Conservation (phyloP, 176 grass and related monocot genomes). For the Ensete glaucum region DNA sequence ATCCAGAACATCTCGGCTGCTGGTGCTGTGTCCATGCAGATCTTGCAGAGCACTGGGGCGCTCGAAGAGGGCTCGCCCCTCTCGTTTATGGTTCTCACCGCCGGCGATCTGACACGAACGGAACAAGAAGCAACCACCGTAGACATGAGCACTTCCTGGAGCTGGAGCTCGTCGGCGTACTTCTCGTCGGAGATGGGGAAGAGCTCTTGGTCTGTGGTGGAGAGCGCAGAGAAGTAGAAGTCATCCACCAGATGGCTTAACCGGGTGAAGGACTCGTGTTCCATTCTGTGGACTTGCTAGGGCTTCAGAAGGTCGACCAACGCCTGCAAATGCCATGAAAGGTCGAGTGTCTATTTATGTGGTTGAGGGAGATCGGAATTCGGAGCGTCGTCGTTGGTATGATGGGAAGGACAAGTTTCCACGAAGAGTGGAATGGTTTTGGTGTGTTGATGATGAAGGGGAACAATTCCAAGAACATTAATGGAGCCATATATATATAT, state of each 20-base stretch:
- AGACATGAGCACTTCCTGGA: slow-evolving; percentile 51
- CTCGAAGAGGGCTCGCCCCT: not conserved
- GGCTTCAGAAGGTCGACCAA: too few relatives aligned
- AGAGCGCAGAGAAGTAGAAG: slow-evolving; percentile 46
- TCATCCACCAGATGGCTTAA: slow-evolving; percentile 26
- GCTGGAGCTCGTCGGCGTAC: slow-evolving; percentile 46
- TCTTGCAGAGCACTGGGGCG: slow-evolving; percentile 31
- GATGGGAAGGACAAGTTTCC: too few relatives aligned
- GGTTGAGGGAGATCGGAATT: too few relatives aligned
- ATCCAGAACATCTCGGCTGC: slow-evolving; percentile 7
- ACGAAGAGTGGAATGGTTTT: too few relatives aligned
- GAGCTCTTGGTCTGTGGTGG: slow-evolving; percentile 31
- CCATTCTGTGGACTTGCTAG: too few relatives aligned
- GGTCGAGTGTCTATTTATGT: too few relatives aligned
- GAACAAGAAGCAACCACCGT: not conserved
- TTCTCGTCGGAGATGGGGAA: slow-evolving; percentile 65
- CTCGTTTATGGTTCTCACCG: not conserved
- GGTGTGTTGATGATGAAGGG: too few relatives aligned
- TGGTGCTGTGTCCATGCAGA: slow-evolving; percentile 50
- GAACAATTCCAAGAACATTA: too few relatives aligned
- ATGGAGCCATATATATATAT: too few relatives aligned
- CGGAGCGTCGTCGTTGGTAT: too few relatives aligned
- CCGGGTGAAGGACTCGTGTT: too few relatives aligned
- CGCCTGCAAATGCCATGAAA: too few relatives aligned
- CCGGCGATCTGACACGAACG: not conserved